Conservation (phyloP, 78 protist species). For the Andalucia godoyi region DNA sequence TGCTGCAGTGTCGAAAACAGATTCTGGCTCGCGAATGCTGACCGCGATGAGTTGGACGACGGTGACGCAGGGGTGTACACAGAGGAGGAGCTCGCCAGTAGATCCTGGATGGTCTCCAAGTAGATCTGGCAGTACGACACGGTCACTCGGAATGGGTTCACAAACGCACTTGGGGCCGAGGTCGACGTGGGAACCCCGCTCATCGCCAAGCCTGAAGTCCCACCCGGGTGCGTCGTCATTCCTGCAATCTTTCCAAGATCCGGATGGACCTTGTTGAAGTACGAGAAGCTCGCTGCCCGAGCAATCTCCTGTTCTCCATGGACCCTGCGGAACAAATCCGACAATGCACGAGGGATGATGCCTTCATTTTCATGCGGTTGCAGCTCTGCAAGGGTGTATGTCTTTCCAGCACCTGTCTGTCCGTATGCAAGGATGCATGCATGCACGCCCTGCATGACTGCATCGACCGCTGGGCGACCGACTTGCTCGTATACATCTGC, state of each 20-base stretch:
- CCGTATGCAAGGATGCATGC: constrained; percentile 10
- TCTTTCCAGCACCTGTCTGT: constrained; percentile 18
- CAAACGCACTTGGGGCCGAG: no score
- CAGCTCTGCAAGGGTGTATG: background rate
- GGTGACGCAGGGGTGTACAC: no score
- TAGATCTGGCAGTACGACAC: constrained; percentile 3
- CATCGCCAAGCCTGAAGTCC: no score
- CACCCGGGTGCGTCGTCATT: no score
- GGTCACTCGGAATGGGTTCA: background rate
- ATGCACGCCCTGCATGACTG: background rate
- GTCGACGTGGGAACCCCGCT: no score
- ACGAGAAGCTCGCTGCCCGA: no score
- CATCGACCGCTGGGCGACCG: background rate
- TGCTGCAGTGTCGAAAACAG: no score
- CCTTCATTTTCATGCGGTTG: constrained; percentile 4
- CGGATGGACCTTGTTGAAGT: no score
- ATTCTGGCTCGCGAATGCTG: no score
- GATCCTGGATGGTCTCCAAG: constrained; percentile 3
- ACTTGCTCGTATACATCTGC: background rate
- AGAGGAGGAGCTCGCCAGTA: no score
- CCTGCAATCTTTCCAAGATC: no score
- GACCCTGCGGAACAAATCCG: background rate
- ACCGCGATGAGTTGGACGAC: no score
- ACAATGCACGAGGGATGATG: constrained; percentile 3
- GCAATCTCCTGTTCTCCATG: background rate